Evolutionary conservation across 2,329 filamentous ascomycete genomes (phyloP), one percentile per base, ranked within the genome.

Genomic region (Sarocladiaceae sp.): DNA sequence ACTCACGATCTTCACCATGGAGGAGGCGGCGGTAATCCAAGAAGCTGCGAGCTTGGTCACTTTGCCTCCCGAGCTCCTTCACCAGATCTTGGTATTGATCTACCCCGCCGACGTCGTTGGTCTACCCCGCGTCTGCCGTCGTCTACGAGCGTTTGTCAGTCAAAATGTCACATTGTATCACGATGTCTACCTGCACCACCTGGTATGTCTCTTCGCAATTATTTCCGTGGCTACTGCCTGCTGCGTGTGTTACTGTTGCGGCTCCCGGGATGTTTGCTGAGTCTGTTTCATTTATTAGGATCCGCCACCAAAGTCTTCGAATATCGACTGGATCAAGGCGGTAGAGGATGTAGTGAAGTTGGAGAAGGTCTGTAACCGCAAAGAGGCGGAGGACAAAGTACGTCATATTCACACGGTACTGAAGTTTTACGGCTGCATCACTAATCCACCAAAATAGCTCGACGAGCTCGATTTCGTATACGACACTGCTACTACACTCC

Each of bases 11-110:
- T 23, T 28, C 22, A 44, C 23, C 40, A 44, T 44, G 40, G 40
- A 22, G 40, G 40, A 20, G 40, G 40, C 22, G 23, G 22, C 40
- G 40, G 40, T 13, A 28, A 11, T 23, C 28, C 22, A 23, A n/a
- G 11, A 12, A 23, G 10, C 40, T 26, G 40, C 40, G 40, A 44
- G 40, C 40, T 44, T 48, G 44, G 44, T 48, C 17, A 33, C 39
- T 2, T 75, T 86, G 20, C 83, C 84, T 8, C 72, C 78, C 6
- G 86, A 89, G 70, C 74, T 88, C 37, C 63, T 88, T 23, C 80
- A 86, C 59, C 71, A 77, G 60, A 80, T 88, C 57, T 71, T 89
- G 56, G 66, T 64, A 53, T 73, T 76, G 57, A 72, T 86, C 33
- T 67, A 78, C 25, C 80, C 82, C 1, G 64, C 66, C 36, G 84